Evolutionary conservation across 2,329 filamentous ascomycete genomes (phyloP).

Genomic region (Lasiodiplodia citricola): DNA sequence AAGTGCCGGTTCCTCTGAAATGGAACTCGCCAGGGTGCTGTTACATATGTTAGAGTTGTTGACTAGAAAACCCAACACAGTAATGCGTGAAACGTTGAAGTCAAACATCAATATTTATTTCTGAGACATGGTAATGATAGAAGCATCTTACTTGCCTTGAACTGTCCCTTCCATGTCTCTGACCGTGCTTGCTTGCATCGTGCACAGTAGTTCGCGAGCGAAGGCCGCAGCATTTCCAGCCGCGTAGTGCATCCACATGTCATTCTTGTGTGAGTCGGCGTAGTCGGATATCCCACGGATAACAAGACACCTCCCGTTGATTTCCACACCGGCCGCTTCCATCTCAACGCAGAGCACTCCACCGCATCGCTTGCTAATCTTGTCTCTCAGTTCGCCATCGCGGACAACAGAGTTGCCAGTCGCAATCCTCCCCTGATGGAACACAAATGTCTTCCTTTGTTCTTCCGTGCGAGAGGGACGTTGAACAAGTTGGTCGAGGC

Average conservation of each 20-base stretch:
- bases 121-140: too few relatives aligned
- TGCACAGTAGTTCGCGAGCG: conserved; percentile 30
- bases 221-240: conserved; percentile 31
- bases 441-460: neutral
- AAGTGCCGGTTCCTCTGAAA: too few relatives aligned
- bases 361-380: conserved; percentile 1
- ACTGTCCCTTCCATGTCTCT: neutral
- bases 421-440: conserved; percentile 10
- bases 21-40: too few relatives aligned
- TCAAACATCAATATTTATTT: too few relatives aligned
- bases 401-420: neutral
- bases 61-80: too few relatives aligned
- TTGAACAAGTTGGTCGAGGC: neutral
- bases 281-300: conserved; percentile 38
- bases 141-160: too few relatives aligned
- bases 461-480: neutral
- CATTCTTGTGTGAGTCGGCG: conserved; percentile 36
- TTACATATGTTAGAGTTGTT: too few relatives aligned
- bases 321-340: conserved; percentile 30
- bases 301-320: conserved; percentile 34
- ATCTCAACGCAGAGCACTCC: conserved; percentile 30
- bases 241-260: conserved; percentile 33
- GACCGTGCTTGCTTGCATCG: neutral
- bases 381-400: neutral
- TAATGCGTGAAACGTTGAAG: too few relatives aligned